Conservation (phyloP, 139 green algal species). For the Limnomonas spitsbergensis region DNA sequence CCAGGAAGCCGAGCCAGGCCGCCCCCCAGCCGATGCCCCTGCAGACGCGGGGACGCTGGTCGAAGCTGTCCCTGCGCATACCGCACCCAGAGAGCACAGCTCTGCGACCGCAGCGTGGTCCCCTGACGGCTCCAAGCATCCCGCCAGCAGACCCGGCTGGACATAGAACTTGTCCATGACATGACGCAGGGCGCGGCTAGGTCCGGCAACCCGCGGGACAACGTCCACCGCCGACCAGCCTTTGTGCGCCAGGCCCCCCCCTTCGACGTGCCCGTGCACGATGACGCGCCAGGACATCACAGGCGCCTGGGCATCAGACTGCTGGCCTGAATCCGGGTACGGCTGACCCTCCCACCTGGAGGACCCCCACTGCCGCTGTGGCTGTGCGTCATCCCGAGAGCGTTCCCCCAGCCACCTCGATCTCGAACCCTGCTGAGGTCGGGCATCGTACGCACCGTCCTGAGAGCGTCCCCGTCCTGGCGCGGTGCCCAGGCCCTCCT, state of each 20-base stretch:
- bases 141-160: neutral
- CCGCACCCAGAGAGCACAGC: no score
- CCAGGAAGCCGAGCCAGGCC: no score
- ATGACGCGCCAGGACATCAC: neutral
- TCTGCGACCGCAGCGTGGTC: neutral
- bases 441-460: neutral
- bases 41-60: no score
- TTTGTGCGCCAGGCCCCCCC: neutral
- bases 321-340: no score
- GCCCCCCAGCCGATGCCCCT: no score
- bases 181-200: neutral
- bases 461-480: no score
- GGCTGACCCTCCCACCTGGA: no score
- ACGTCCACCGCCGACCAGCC: constrained; percentile 12
- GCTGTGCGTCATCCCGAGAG: neutral
- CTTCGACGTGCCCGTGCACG: neutral
- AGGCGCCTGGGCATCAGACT: neutral
- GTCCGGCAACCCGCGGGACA: neutral
- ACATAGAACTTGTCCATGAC: neutral
- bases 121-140: neutral
- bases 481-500: no score
- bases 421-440: neutral
- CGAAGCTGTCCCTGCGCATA: no score
- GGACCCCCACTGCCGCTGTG: neutral
- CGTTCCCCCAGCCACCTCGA: neutral